Conservation (phyloP, 2,329 filamentous ascomycete genomes). For the Claviceps sp. region DNA sequence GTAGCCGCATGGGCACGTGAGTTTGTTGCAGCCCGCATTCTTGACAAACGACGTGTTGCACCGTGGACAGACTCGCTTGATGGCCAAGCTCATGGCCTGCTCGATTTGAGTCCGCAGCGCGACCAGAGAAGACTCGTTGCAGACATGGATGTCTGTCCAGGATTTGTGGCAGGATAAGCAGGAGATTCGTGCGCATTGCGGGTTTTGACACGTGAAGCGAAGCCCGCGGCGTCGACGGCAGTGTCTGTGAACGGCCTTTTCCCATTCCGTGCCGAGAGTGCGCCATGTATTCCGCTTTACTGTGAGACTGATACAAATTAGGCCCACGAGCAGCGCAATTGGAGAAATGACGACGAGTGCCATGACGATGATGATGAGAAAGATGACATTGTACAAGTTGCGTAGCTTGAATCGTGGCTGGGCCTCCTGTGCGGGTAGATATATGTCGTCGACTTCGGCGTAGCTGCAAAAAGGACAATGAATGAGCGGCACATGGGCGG, state of each 20-base stretch:
- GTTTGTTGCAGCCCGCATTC: conserved; percentile 86
- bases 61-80: conserved; percentile 87
- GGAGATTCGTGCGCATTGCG: conserved; percentile 53
- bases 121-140: conserved; percentile 70
- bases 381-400: conserved; percentile 31
- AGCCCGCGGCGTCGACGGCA: conserved; percentile 58
- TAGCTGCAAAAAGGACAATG: conserved; percentile 87
- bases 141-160: conserved; percentile 82
- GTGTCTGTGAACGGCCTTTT: conserved; percentile 50
- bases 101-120: conserved; percentile 83
- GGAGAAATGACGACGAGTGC: conserved; percentile 44
- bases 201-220: conserved; percentile 64
- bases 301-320: conserved; percentile 30
- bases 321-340: conserved; percentile 32
- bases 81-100: conserved; percentile 80
- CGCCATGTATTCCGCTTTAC: conserved; percentile 29
- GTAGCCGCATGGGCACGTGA: conserved; percentile 91
- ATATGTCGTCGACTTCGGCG: conserved; percentile 72
- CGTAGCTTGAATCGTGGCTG: conserved; percentile 43
- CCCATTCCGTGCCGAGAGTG: conserved; percentile 33
- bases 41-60: conserved; percentile 93
- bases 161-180: conserved; percentile 72
- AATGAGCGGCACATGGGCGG: conserved; percentile 61
- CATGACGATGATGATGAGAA: conserved; percentile 39
- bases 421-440: conserved; percentile 42